Base-by-base conservation (phyloP, 1,139 yeast species). In the Zygoascus sp. region DNA sequence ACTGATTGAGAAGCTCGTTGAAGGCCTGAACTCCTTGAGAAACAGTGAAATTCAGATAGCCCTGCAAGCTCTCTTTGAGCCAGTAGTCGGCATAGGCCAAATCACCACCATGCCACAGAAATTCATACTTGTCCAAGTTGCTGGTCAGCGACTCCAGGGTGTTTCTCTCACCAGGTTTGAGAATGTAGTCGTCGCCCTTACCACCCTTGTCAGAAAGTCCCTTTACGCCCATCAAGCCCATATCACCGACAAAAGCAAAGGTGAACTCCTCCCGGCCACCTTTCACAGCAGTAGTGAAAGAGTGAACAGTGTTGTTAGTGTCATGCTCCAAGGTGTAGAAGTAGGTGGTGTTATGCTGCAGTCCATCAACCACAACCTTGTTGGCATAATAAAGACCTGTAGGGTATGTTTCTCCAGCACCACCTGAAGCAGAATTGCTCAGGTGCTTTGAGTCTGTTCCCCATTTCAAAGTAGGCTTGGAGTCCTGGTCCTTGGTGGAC, bases 1-100 rank as follows among this genome's bases (percentile, higher is more conserved):
- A 60, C 32, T 52, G 48, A 39, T 60, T 55, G 34, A 50, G 39
- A 30, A 56, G 43, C 38, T 45, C 40, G 38, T 48, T 50, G 48
- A 56, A 57, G 20, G 41, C 48, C 21, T 46, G 45, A 22, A 34
- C 17, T 2, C 56, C 55, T 6, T 40, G 21, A 5, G 2, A 28
- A 10, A 40, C 5, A 1, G 36, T 28, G 13, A 36, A 36, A 13
- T 40, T 40, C 11, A 40, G n/a, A 20, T 40, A 40, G 16, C 35
- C 36, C 35, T 49, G 42, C 16, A 56, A 32, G 42, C 49, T 51
- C 47, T 58, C 60, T 48, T 52, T 44, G 22, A 58, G 54, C 63
- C 63, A 60, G 36, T 56, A 51, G 42, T 60, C 64, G 16, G 64
- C 59, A 42, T 60, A 60, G 16, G 59, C 62, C 42, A 60, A 43